Evolutionary conservation across 495 filamentous ascomycete species (phyloP).

Genomic region (Annulohypoxylon maeteangense): DNA sequence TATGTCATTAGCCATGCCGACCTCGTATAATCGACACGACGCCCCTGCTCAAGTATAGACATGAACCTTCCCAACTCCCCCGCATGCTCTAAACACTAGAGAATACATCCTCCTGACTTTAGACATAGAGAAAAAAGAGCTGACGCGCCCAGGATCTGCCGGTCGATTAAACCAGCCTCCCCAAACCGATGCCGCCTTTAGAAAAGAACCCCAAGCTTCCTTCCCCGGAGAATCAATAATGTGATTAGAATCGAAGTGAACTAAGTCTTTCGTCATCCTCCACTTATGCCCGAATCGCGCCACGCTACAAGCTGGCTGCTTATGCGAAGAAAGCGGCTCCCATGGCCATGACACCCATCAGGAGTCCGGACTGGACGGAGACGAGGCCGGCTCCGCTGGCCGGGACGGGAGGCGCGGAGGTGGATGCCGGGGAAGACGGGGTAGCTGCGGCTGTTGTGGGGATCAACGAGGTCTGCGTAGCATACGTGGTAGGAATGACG

Average conservation of each 20-base stretch:
- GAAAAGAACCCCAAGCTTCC: constrained; percentile 40
- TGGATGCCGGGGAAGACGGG: constrained; percentile 1
- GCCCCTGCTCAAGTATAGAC: constrained; percentile 30
- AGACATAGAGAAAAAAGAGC: constrained; percentile 43
- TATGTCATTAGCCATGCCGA: constrained; percentile 38
- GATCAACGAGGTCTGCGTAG: constrained; percentile 38
- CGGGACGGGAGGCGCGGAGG: constrained; percentile 32
- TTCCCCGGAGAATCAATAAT: constrained; percentile 38
- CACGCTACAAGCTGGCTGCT: constrained; percentile 6
- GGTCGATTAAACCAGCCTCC: constrained; percentile 36
- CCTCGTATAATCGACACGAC: constrained; percentile 22
- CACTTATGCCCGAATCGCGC: not conserved
- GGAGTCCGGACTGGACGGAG: constrained; percentile 54
- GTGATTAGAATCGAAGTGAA: constrained; percentile 36
- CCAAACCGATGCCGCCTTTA: constrained; percentile 27
- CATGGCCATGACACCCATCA: constrained; percentile 55
- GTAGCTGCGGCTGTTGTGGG: constrained; percentile 29
- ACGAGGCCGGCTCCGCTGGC: constrained; percentile 50
- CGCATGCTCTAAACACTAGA: constrained; percentile 36
- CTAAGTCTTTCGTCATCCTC: not conserved
- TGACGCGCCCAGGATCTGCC: constrained; percentile 25
- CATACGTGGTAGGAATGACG: constrained; percentile 40
- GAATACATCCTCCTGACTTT: constrained; percentile 24
- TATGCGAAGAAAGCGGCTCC: constrained; percentile 57
- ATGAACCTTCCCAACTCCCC: constrained; percentile 43